Percentiles rank a stretch among this genome's conserved stretches.
These are phyloP conservation scores for Solanum tacnaense DNA, from an alignment of 257 asterid species.

Conservation along the genomic window DNA sequence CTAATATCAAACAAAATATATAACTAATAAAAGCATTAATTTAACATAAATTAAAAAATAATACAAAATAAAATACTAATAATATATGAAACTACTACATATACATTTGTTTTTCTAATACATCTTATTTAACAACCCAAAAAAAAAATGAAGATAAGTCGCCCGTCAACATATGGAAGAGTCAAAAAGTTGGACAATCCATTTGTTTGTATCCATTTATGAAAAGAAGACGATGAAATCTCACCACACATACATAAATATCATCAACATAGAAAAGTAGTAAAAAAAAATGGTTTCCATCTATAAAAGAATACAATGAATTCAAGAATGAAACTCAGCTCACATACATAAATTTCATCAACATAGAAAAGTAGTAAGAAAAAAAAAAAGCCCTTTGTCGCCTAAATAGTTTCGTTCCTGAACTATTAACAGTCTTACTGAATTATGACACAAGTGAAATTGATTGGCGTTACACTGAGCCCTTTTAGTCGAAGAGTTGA, in stretches of 20 bases:
- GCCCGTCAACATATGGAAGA: neutral
- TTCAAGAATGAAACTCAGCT: neutral
- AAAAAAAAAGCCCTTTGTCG: too few species aligned
- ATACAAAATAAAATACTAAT: too few species aligned
- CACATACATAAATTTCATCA: neutral
- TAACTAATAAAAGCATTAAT: neutral
- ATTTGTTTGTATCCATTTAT: neutral
- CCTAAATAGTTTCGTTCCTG: fast-evolving
- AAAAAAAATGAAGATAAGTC: neutral
- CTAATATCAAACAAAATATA: too few species aligned
- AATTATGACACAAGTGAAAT: neutral
- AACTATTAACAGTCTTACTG: too few species aligned
- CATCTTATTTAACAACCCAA: too few species aligned
- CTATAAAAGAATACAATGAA: neutral
- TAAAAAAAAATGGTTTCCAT: neutral
- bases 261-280: neutral
- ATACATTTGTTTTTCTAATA: too few species aligned
- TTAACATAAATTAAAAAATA: too few species aligned
- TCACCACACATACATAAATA: neutral
- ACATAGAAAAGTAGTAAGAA: neutral
- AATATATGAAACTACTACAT: too few species aligned
- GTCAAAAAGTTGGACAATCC: neutral
- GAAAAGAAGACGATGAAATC: neutral
- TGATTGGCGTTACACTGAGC: neutral
- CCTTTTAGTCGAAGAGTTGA: neutral